Evolutionary conservation across 73 alveolate genomes (phyloP).

Genomic region (Paramecium sonneborni): DNA sequence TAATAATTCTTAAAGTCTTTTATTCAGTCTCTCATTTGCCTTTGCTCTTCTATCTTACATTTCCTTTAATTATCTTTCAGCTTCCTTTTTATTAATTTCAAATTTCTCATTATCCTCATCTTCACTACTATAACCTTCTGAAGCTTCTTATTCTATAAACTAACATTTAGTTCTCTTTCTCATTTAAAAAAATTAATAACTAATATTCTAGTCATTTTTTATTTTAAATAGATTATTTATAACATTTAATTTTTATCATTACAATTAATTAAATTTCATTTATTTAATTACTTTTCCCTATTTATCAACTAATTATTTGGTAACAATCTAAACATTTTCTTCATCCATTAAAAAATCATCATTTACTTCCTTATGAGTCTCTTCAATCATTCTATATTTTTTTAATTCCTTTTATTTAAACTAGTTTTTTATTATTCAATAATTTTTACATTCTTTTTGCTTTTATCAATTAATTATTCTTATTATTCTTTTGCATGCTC

Average conservation of each 20-base stretch:
- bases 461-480: not conserved
- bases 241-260: not conserved
- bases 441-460: not conserved
- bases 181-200: not conserved
- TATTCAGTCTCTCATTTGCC: not conserved
- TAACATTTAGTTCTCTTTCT: not conserved
- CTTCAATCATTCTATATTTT: not conserved
- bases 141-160: slow-evolving; percentile 21
- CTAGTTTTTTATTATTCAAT: not conserved
- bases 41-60: not conserved
- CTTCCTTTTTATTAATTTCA: not conserved
- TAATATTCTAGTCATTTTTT: slow-evolving; percentile 1
- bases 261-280: not conserved
- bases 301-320: not conserved
- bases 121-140: slow-evolving; percentile 36
- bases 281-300: slow-evolving; percentile 1
- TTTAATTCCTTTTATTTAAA: not conserved
- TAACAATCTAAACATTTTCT: not conserved
- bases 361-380: not conserved
- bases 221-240: not conserved
- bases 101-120: not conserved
- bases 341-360: slow-evolving; percentile 31
- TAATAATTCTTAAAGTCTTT: not conserved
- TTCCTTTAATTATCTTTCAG: not conserved
- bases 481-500: slow-evolving; percentile 1